A percentile compares a stretch with the other conserved stretches of the same genome.
These are phyloP conservation scores for Didymosphaeria variabile DNA, from an alignment of 2,329 filamentous ascomycete genomes.

Conservation along the genomic window DNA sequence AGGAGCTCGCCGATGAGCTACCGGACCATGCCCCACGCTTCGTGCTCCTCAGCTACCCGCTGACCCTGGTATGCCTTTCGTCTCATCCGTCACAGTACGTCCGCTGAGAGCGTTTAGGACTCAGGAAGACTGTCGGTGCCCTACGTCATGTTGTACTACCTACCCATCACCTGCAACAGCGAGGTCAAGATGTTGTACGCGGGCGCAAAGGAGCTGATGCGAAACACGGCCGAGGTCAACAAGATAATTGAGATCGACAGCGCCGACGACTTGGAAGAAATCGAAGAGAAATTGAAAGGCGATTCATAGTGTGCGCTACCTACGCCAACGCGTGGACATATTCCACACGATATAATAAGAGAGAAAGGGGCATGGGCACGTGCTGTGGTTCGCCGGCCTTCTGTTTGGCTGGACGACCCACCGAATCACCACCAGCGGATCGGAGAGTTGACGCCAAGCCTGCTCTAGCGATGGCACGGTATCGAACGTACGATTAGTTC, in stretches of 20 bases:
- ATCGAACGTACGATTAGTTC: slow-evolving; percentile 2
- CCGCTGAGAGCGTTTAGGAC: slow-evolving; percentile 59
- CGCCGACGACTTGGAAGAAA: slow-evolving; percentile 81
- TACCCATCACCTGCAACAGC: slow-evolving; percentile 88
- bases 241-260: slow-evolving; percentile 85
- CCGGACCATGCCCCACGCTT: slow-evolving; percentile 93
- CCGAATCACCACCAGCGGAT: slow-evolving; percentile 1
- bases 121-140: slow-evolving; percentile 88
- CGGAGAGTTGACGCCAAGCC: slow-evolving; percentile 9
- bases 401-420: not conserved
- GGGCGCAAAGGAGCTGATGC: slow-evolving; percentile 93
- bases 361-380: slow-evolving; percentile 10
- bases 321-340: not conserved
- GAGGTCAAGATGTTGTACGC: slow-evolving; percentile 94
- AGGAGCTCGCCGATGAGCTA: slow-evolving; percentile 84
- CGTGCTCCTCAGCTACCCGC: slow-evolving; percentile 87
- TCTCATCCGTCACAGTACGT: slow-evolving; percentile 13
- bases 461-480: slow-evolving; percentile 5
- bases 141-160: slow-evolving; percentile 94
- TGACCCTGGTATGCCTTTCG: slow-evolving; percentile 73
- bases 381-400: not conserved
- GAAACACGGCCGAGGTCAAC: slow-evolving; percentile 90
- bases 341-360: slow-evolving; percentile 2
- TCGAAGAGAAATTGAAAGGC: slow-evolving; percentile 72
- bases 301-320: slow-evolving; percentile 21